Conservation (phyloP, 768 basidiomycete species). For the Mycena maculata region DNA sequence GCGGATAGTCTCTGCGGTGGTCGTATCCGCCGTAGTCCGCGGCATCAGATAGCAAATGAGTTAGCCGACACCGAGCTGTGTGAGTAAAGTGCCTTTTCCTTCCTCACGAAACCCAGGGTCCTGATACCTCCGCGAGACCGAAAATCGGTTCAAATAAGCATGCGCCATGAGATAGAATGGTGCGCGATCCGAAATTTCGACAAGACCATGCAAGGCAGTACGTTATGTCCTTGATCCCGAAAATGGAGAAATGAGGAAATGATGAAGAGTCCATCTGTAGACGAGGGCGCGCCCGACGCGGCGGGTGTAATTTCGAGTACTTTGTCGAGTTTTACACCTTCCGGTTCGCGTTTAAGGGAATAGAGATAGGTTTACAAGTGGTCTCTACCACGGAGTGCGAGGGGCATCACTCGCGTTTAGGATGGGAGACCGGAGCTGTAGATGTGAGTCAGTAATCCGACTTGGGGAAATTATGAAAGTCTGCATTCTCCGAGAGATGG, state of each 20-base stretch:
- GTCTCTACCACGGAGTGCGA: no score
- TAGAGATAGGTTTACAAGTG: no score
- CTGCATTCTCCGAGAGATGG: conserved; percentile 15
- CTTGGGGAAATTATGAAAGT: background rate
- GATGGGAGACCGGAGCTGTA: conserved; percentile 7
- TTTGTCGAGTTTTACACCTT: no score
- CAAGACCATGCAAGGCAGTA: background rate
- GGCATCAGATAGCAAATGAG: background rate
- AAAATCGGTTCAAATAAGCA: background rate
- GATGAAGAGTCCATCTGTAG: conserved; percentile 3
- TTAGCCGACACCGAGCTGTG: conserved; percentile 1
- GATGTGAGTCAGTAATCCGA: conserved; percentile 11
- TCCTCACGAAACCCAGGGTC: background rate
- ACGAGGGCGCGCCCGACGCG: background rate
- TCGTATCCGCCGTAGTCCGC: background rate
- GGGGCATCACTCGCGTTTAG: background rate
- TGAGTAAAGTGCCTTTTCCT: background rate
- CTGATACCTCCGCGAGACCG: conserved; percentile 17
- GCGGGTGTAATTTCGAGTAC: no score
- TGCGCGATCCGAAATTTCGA: no score
- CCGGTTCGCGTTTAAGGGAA: no score
- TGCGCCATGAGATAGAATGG: background rate
- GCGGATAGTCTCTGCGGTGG: background rate
- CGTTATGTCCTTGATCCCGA: background rate
- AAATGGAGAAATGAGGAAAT: conserved; percentile 11